Evolutionary conservation across 2,329 filamentous ascomycete genomes (phyloP).

Genomic region (Didymellaceae sp.): DNA sequence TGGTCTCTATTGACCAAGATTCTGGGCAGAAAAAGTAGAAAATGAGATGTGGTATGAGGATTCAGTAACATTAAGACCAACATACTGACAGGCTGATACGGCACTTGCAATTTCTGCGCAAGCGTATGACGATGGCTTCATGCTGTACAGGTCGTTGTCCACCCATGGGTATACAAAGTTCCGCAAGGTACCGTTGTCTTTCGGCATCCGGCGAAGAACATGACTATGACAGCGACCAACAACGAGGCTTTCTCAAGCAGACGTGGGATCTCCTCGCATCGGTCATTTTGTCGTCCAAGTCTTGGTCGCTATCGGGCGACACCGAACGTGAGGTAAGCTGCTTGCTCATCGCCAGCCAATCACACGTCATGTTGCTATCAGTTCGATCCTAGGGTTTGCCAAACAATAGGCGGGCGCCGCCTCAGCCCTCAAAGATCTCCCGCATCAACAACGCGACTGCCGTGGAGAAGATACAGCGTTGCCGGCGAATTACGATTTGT

Average conservation of each 20-base stretch:
- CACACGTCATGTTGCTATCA: conserved; percentile 32
- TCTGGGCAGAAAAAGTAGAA: too few relatives aligned
- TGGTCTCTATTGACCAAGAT: too few relatives aligned
- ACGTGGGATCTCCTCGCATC: conserved; percentile 31
- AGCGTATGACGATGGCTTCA: too few relatives aligned
- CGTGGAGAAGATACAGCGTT: conserved; percentile 34
- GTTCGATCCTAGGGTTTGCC: conserved; percentile 36
- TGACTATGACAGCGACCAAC: conserved; percentile 28
- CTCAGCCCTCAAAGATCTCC: conserved; percentile 23
- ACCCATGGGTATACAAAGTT: background rate
- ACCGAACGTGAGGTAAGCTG: conserved; percentile 36
- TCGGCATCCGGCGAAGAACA: conserved; percentile 40
- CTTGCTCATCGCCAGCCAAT: conserved; percentile 29
- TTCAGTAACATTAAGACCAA: too few relatives aligned
- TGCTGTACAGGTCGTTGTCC: too few relatives aligned
- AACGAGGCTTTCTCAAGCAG: conserved; percentile 19
- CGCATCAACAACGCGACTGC: conserved; percentile 22
- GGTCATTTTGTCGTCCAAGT: conserved; percentile 7
- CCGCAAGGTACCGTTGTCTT: conserved; percentile 14
- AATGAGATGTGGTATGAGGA: too few relatives aligned
- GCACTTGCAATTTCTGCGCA: too few relatives aligned
- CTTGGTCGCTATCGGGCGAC: conserved; percentile 37
- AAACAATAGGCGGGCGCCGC: conserved; percentile 32
- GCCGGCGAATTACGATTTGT: conserved; percentile 36
- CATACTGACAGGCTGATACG: too few relatives aligned